Percentiles rank a stretch among this genome's conserved stretches.
These are phyloP conservation scores for Blastobotrys ciferrii DNA, from an alignment of 1,139 yeast genomes.

Conservation along the genomic window DNA sequence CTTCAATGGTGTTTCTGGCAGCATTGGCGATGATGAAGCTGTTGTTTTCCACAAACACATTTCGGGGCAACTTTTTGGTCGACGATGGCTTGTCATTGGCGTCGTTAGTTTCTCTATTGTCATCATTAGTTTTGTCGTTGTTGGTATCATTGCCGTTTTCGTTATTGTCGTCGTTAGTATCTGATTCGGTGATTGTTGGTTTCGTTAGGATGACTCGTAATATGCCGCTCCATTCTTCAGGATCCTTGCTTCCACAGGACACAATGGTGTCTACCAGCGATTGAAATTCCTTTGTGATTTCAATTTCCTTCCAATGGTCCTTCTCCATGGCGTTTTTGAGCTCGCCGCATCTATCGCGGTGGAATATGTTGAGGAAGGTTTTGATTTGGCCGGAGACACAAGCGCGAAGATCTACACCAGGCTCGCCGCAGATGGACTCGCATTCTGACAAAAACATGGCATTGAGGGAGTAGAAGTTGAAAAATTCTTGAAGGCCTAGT, in stretches of 20 bases:
- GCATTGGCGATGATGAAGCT: constrained; percentile 43
- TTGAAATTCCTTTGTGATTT: constrained; percentile 52
- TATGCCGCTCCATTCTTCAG: constrained; percentile 46
- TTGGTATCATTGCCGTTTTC: not conserved
- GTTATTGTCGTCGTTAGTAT: not conserved
- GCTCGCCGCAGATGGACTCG: constrained; percentile 77
- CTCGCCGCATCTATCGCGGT: constrained; percentile 47
- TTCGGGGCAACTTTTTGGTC: constrained; percentile 28
- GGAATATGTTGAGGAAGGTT: constrained; percentile 57
- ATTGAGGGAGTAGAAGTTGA: constrained; percentile 64
- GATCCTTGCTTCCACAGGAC: constrained; percentile 50
- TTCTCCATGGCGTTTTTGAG: constrained; percentile 55
- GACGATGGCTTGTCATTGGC: not conserved
- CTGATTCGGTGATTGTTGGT: not conserved
- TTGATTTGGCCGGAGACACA: constrained; percentile 66
- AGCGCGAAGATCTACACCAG: constrained; percentile 60
- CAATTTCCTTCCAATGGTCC: constrained; percentile 79
- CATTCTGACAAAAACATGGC: constrained; percentile 77
- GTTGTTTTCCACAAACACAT: constrained; percentile 35
- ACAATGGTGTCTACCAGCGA: constrained; percentile 53
- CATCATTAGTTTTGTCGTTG: not conserved
- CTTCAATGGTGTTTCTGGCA: constrained; percentile 38
- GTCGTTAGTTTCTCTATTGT: not conserved
- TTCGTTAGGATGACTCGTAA: not conserved
- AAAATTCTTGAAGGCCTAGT: constrained; percentile 50